These are phyloP conservation scores for Aspergillus costaricaensis DNA, from an alignment of 2,329 filamentous ascomycete species.

Conservation along the genomic window DNA sequence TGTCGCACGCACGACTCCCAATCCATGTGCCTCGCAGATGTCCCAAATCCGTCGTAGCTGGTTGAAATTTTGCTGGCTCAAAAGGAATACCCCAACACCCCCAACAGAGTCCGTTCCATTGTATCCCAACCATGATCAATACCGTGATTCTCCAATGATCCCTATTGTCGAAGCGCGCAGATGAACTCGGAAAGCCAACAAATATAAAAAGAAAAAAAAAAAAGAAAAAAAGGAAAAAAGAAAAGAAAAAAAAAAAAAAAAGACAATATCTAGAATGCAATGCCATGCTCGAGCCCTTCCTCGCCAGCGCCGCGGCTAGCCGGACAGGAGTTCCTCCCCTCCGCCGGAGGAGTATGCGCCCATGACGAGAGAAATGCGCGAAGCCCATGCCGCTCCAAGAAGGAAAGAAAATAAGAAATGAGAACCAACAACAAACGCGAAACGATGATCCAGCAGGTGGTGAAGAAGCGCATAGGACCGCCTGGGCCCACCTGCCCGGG, in stretches of 20 bases:
- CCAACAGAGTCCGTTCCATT: constrained; percentile 41
- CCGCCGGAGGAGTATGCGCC: constrained; percentile 3
- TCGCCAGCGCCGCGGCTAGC: background rate
- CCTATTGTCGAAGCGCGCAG: constrained; percentile 39
- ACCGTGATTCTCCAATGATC: constrained; percentile 43
- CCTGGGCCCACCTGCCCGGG: constrained; percentile 22
- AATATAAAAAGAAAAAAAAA: constrained; percentile 26
- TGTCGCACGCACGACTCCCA: constrained; percentile 36
- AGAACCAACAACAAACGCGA: constrained; percentile 6
- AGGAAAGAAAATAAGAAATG: background rate
- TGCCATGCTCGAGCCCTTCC: constrained; percentile 20
- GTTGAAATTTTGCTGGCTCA: constrained; percentile 31
- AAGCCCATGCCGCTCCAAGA: constrained; percentile 17
- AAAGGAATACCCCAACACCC: constrained; percentile 45
- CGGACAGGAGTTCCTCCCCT: background rate
- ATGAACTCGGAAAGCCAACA: constrained; percentile 26
- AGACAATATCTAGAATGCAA: constrained; percentile 32
- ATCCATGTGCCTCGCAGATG: constrained; percentile 28
- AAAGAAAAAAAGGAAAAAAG: constrained; percentile 1
- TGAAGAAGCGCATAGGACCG: constrained; percentile 17
- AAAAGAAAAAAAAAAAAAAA: constrained; percentile 22
- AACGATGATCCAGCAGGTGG: background rate
- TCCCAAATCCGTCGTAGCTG: constrained; percentile 28
- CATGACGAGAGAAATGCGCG: constrained; percentile 13
- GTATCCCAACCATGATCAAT: constrained; percentile 44